These are phyloP conservation scores for Trichoderma brevicompactum DNA, from an alignment of 2,329 filamentous ascomycete genomes.

Conservation along the genomic window DNA sequence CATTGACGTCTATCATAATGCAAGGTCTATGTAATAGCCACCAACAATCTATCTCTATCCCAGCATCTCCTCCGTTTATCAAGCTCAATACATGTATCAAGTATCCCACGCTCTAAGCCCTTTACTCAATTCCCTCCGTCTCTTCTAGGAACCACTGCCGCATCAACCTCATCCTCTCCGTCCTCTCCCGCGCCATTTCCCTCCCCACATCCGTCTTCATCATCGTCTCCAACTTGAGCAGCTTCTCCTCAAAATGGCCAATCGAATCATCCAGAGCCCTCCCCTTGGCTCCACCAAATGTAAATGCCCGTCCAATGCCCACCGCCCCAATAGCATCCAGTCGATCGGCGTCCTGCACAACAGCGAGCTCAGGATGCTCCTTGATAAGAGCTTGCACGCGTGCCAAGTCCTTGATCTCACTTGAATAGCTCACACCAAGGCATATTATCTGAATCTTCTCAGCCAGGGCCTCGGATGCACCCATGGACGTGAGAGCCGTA, in stretches of 20 bases:
- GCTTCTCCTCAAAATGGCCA: slow-evolving; percentile 76
- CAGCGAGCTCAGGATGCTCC: slow-evolving; percentile 63
- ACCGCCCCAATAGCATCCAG: slow-evolving; percentile 90
- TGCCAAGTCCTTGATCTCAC: slow-evolving; percentile 69
- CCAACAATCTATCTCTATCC: not conserved
- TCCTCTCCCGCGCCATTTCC: slow-evolving; percentile 58
- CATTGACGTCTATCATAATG: not conserved
- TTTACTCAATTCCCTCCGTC: slow-evolving; percentile 36
- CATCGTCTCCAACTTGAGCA: slow-evolving; percentile 66
- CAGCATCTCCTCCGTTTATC: not conserved
- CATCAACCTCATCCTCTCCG: slow-evolving; percentile 56
- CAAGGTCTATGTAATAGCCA: not conserved
- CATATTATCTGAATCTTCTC: slow-evolving; percentile 72
- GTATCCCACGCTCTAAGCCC: not conserved
- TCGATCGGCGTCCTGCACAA: slow-evolving; percentile 91
- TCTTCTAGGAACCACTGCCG: slow-evolving; percentile 64
- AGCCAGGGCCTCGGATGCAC: slow-evolving; percentile 63
- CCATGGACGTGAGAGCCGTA: slow-evolving; percentile 58
- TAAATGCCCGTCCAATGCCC: slow-evolving; percentile 70
- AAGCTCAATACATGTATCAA: not conserved
- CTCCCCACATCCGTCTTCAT: slow-evolving; percentile 66
- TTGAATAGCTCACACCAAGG: slow-evolving; percentile 76
- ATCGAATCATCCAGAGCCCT: slow-evolving; percentile 67
- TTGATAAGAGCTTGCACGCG: slow-evolving; percentile 65
- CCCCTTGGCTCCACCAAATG: slow-evolving; percentile 69